phyloP scores from a whole-genome alignment of 169 alveolate species.

The Eimeria necatrix region DNA sequence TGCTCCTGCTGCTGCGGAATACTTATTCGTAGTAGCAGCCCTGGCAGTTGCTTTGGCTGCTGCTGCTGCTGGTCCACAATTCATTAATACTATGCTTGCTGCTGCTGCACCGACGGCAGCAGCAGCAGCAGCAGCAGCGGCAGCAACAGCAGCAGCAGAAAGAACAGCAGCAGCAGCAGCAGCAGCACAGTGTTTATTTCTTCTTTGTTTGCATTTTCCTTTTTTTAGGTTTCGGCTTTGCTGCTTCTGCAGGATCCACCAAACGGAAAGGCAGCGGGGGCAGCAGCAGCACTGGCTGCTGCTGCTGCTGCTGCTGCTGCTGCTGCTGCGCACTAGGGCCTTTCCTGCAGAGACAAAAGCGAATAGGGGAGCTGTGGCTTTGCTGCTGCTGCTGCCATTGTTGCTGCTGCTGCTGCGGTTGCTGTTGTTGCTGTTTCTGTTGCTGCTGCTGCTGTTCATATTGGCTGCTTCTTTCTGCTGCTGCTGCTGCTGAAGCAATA shows the following conservation, averaged over 20 bases:
- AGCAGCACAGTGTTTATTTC: background rate
- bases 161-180: no score
- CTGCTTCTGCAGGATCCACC: constrained; percentile 55
- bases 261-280: constrained; percentile 35
- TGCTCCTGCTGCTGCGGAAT: constrained; percentile 7
- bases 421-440: no score
- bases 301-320: constrained; percentile 55
- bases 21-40: background rate
- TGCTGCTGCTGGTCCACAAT: no score
- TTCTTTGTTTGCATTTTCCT: background rate
- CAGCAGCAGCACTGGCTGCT: constrained; percentile 40
- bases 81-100: no score
- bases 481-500: constrained; percentile 26
- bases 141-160: background rate
- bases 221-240: constrained; percentile 16
- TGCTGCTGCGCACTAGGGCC: background rate
- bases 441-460: no score
- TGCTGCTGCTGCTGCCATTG: background rate
- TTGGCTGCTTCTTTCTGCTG: no score
- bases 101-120: no score
- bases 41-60: background rate
- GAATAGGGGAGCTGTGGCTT: no score
- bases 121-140: constrained; percentile 27
- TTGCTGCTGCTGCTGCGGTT: background rate
- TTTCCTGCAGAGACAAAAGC: background rate